Base-by-base conservation (phyloP, 1,284 basidiomycete genomes). In the Pascua sp. region DNA sequence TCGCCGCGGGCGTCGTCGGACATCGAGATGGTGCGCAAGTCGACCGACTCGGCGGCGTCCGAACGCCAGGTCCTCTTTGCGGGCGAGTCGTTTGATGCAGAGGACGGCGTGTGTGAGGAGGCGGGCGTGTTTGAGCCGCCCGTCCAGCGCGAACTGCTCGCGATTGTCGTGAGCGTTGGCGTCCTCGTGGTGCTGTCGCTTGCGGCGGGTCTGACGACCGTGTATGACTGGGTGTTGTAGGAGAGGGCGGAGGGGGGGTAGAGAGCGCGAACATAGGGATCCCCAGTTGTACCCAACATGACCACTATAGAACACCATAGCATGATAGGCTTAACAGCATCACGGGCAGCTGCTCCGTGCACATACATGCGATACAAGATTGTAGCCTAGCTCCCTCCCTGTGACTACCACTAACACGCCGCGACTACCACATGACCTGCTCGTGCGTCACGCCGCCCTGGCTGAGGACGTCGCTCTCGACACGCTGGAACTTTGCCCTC, bases 391-490 rank as follows among this genome's bases (percentile, higher is more conserved):
- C 24, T 32, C 7, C 24, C 24, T 32, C 24, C 24, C 24, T 32
- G 24, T 32, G 24, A 7, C 24, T 7, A 32, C 4, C 24, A 4
- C 40, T 8, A 42, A 15, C 17, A n/a, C 17, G 5, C 43, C 41
- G 11, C 15, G 5, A n/a, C 79, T 79, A 92, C 90, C 91, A 93
- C 67, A 87, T 86, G 9, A 92, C 91, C 11, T 88, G 86, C 49
- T 91, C 79, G 43, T 71, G 71, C 7, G 74, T 74, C 46, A 76
- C 59, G 1, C 71, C 71, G 8, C 69, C 68, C 36, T 61, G 61
- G 12, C 87, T 86, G 44, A 88, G 78, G 42, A 92, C 86, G 71
- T 95, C 90, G 73, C 86, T 90, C 76, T 91, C 89, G 0, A 98
- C 91, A 18, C 88, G 89, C 56, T 85, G 82, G 75, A 93, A 97